A percentile compares a stretch with the other conserved stretches of the same genome.
phyloP scores from a whole-genome alignment of 495 filamentous ascomycete genomes.

The Aspergillus olivimuriae region DNA sequence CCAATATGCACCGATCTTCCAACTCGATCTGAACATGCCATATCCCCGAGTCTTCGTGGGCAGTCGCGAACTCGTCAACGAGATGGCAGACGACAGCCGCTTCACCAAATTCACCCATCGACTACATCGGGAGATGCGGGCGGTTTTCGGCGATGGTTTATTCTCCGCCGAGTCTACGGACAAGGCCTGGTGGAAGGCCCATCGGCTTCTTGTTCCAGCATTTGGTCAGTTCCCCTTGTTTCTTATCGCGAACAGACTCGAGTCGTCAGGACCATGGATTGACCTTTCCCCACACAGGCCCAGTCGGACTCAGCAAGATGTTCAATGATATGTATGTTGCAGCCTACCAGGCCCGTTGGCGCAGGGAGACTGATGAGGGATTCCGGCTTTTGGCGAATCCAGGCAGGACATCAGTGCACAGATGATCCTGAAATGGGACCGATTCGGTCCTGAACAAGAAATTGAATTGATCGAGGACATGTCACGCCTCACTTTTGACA shows the following conservation, averaged over 20 bases:
- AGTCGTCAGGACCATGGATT: too few species aligned
- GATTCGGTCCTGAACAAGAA: conserved; percentile 49
- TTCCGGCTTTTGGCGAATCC: too few species aligned
- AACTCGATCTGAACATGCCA: too few species aligned
- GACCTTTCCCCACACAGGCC: too few species aligned
- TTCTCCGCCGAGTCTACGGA: conserved; percentile 60
- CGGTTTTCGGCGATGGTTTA: conserved; percentile 57
- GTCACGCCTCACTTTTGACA: conserved; percentile 67
- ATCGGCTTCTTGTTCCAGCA: conserved; percentile 57
- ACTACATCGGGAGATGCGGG: conserved; percentile 47
- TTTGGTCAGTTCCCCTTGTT: too few species aligned
- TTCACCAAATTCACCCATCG: conserved; percentile 51
- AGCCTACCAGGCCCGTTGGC: too few species aligned
- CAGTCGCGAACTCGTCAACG: too few species aligned
- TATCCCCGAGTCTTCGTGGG: too few species aligned
- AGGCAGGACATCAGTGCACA: conserved; percentile 66
- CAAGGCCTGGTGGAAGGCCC: conserved; percentile 64
- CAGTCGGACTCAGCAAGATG: conserved; percentile 61
- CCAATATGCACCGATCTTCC: too few species aligned
- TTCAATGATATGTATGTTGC: conserved; percentile 68
- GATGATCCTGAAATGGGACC: conserved; percentile 69
- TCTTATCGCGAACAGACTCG: too few species aligned
- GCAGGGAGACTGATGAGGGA: too few species aligned
- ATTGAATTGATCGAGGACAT: conserved; percentile 64
- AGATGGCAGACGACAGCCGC: conserved; percentile 60